Percentiles rank a stretch among this genome's conserved stretches.
Conservation (phyloP, 2,329 filamentous ascomycete species). For the Sporothrix dimorphospora region DNA sequence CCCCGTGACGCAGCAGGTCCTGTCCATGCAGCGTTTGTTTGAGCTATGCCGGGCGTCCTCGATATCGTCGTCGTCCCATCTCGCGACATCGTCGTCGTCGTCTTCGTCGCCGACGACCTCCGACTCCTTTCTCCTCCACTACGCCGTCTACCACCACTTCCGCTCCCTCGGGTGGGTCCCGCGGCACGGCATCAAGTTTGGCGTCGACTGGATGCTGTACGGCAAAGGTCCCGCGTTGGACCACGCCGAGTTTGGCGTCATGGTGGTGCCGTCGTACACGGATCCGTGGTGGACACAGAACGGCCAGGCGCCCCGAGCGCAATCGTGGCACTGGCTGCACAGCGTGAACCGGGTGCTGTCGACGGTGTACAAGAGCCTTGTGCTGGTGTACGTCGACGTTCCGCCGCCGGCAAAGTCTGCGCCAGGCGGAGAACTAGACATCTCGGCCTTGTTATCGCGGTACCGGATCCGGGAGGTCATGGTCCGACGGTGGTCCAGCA, state of each 20-base stretch:
- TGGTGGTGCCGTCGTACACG: slow-evolving; percentile 70
- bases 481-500: slow-evolving; percentile 81
- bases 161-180: slow-evolving; percentile 94
- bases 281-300: not conserved
- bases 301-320: not conserved
- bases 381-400: slow-evolving; percentile 89
- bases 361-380: slow-evolving; percentile 86
- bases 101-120: slow-evolving; percentile 43
- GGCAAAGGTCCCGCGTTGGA: slow-evolving; percentile 90
- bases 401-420: slow-evolving; percentile 65
- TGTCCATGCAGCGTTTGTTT: slow-evolving; percentile 63
- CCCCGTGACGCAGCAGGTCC: slow-evolving; percentile 46
- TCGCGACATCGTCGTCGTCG: not conserved
- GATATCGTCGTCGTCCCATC: not conserved
- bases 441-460: slow-evolving; percentile 64
- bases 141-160: slow-evolving; percentile 94
- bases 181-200: slow-evolving; percentile 90
- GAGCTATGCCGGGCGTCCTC: slow-evolving; percentile 60
- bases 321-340: slow-evolving; percentile 81
- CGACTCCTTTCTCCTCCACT: slow-evolving; percentile 87
- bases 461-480: slow-evolving; percentile 82
- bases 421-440: slow-evolving; percentile 31
- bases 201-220: slow-evolving; percentile 93
- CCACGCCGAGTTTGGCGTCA: slow-evolving; percentile 89
- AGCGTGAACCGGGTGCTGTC: slow-evolving; percentile 86